Evolutionary conservation across 345 rosid genomes (phyloP).

Genomic region (Rhodomyrtus tomentosa): DNA sequence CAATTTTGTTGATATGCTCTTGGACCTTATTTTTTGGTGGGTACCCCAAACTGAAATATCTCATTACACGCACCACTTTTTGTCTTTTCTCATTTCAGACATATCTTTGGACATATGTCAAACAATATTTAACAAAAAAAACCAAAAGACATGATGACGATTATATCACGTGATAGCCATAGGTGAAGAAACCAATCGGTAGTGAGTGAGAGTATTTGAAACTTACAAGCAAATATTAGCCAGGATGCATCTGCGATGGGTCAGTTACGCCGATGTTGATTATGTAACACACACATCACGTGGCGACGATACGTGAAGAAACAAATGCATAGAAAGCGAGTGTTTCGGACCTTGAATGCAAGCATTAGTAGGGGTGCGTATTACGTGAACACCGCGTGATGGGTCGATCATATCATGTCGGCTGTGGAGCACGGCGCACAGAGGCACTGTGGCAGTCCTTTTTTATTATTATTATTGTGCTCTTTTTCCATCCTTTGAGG

Average conservation of each 20-base stretch:
- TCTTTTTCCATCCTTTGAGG: too few species aligned
- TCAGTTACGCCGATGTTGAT: rapidly evolving
- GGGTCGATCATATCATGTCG: neutral
- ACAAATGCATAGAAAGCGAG: neutral
- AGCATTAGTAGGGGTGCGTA: neutral
- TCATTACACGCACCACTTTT: neutral
- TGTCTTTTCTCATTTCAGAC: neutral
- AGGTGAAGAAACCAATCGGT: neutral
- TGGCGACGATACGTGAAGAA: neutral
- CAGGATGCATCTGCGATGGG: neutral
- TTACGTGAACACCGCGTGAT: neutral
- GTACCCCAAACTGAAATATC: neutral
- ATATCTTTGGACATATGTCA: neutral
- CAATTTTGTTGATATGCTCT: neutral
- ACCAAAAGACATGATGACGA: neutral
- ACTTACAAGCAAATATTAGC: neutral
- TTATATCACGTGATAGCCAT: neutral
- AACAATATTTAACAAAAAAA: neutral
- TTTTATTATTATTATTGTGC: too few species aligned
- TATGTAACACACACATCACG: neutral
- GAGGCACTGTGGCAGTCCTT: neutral
- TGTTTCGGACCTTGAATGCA: neutral
- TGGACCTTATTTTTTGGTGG: too few species aligned
- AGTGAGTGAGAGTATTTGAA: neutral
- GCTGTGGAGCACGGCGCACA: neutral